Evolutionary conservation across 2,329 filamentous ascomycete genomes (phyloP), one percentile per base, ranked within the genome.

Genomic region (Diaporthe citriasiana): DNA sequence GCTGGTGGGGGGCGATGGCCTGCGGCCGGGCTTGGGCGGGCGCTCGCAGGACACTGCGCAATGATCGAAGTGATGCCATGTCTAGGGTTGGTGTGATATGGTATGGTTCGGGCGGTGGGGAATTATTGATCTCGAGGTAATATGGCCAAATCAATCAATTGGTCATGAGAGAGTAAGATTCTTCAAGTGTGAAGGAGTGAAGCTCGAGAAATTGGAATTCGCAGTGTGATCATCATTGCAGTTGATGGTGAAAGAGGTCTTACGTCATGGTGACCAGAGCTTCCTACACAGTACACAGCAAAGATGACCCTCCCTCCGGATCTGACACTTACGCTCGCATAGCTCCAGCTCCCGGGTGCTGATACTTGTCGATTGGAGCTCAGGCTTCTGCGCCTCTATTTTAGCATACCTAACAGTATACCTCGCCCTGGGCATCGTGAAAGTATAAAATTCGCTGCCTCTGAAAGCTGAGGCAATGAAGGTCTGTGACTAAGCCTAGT

Each of bases 31-130:
- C 73, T 71, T 59, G 73, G 59, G 72, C 75, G 9, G 59, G 73
- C 50, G 40, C 75, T 68, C 65, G 77, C 71, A 75, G 76, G 63
- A 72, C 5, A 51, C 42, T 57, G 63, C 69, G 70, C 50, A 74
- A 38, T 30, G 74, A 63, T 53, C 59, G 57, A 35, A 69, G 66
- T 33, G 65, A 69, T 30, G 74, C 33, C 74, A 75, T 75, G 6
- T 45, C 59, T 63, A 22, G 10, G 33, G 35, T 45, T 27, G 9
- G 12, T 19, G 47, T 25, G 30, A 9, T 27, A 7, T 60, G 35
- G n/a, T 57, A 40, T 15, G 66, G 27, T 33, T 47, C n/a, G 56
- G 30, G 53, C 25, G 47, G 35, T 30, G 57, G 15, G 42, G 42
- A 7, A n/a, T 12, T 19, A 27, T 56, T 56, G 57, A 53, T 35